Conservation (phyloP, 2,329 filamentous ascomycete genomes). For the Aspergillus pseudoviridinutans region DNA sequence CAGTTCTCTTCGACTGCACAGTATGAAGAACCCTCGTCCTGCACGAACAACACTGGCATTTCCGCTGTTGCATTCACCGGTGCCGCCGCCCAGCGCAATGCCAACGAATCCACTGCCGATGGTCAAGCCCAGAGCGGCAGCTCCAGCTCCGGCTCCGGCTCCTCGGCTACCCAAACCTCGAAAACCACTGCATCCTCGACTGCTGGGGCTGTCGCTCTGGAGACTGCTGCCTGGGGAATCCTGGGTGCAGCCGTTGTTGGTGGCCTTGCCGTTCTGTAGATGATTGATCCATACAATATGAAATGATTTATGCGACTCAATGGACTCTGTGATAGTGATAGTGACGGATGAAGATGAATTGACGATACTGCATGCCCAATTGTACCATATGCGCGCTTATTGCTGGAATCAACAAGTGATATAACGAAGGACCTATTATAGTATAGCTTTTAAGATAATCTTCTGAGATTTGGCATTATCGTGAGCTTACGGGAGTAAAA, state of each 20-base stretch:
- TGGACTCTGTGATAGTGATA: background rate
- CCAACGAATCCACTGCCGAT: conserved; percentile 41
- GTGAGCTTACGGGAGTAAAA: background rate
- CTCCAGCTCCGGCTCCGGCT: conserved; percentile 6
- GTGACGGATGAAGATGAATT: background rate
- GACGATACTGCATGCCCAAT: background rate
- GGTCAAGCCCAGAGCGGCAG: conserved; percentile 27
- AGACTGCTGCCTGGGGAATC: conserved; percentile 36
- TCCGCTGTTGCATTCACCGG: conserved; percentile 43
- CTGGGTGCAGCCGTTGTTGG: conserved; percentile 32
- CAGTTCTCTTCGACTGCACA: conserved; percentile 56
- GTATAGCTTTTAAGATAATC: background rate
- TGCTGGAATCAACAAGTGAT: background rate
- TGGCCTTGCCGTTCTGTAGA: conserved; percentile 29
- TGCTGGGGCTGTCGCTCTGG: conserved; percentile 26
- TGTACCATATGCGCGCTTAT: background rate
- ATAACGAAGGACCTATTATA: background rate
- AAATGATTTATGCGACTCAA: background rate
- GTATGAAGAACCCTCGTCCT: conserved; percentile 44
- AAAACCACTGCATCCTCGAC: conserved; percentile 20
- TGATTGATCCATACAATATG: background rate
- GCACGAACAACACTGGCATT: conserved; percentile 57
- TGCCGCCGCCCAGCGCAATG: conserved; percentile 35
- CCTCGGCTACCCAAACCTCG: conserved; percentile 3
- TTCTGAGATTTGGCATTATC: background rate